Percentiles rank a stretch among this genome's conserved stretches.
Conservation (phyloP, 2,329 filamentous ascomycete species). For the Beauveria caledonica region DNA sequence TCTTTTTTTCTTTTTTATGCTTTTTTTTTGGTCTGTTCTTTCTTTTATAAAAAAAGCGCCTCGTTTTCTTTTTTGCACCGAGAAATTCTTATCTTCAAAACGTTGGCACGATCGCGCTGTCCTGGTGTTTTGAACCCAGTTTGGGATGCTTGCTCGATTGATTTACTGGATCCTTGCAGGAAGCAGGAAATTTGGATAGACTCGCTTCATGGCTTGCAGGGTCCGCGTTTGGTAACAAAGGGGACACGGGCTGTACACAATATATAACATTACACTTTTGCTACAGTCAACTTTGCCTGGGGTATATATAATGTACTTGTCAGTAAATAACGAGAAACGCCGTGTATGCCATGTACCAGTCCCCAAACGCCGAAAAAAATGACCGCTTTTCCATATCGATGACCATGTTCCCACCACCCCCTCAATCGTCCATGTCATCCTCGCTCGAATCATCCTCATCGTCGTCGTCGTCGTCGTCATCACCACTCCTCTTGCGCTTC, state of each 20-base stretch:
- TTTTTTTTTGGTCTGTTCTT: background rate
- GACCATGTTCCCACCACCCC: background rate
- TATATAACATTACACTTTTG: too few relatives aligned
- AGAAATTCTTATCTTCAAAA: background rate
- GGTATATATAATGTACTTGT: slow-evolving; percentile 1
- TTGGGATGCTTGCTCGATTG: background rate
- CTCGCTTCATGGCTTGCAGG: too few relatives aligned
- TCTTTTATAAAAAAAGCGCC: background rate
- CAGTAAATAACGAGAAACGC: background rate
- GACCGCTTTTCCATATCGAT: background rate
- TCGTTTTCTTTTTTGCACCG: background rate
- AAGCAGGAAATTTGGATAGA: too few relatives aligned
- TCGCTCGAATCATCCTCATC: background rate
- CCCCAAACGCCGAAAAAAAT: background rate
- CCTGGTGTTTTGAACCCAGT: background rate
- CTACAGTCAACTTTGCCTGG: background rate
- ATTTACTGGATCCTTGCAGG: background rate
- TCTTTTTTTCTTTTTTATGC: background rate
- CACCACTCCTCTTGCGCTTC: background rate
- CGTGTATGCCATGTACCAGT: background rate
- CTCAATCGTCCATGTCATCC: background rate
- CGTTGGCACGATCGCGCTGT: background rate
- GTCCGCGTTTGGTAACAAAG: too few relatives aligned
- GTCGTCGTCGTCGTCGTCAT: slow-evolving; percentile 1
- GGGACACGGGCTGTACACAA: too few relatives aligned